These are phyloP conservation scores for Leccinum subtestaceum DNA, from an alignment of 768 basidiomycete genomes.

Conservation along the genomic window DNA sequence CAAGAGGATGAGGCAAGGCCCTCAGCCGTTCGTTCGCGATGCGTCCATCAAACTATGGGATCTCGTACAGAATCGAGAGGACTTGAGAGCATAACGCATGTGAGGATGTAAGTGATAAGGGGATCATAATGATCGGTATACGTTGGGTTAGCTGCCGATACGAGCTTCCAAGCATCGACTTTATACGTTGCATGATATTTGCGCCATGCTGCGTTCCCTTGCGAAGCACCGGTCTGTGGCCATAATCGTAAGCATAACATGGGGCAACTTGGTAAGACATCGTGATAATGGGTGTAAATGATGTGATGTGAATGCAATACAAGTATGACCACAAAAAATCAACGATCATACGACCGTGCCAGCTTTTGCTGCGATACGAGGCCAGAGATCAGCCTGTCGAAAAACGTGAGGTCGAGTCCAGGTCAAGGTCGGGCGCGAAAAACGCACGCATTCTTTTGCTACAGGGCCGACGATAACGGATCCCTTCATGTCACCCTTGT, in stretches of 20 bases:
- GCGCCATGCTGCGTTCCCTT: background rate
- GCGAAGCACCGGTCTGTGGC: constrained; percentile 8
- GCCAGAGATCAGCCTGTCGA: constrained; percentile 91
- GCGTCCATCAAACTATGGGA: constrained; percentile 30
- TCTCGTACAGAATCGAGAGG: constrained; percentile 1
- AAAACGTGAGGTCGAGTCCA: background rate
- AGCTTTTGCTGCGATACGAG: constrained; percentile 98
- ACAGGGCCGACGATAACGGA: constrained; percentile 95
- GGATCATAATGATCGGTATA: background rate
- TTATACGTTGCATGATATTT: background rate
- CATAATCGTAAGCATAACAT: constrained; percentile 22
- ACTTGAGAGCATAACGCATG: background rate
- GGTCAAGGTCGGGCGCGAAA: background rate
- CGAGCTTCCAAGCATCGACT: background rate
- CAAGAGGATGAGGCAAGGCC: constrained; percentile 10
- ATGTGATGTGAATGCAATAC: constrained; percentile 4
- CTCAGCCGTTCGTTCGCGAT: constrained; percentile 22
- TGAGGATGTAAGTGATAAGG: no score
- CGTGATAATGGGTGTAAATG: constrained; percentile 2
- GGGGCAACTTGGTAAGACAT: constrained; percentile 18
- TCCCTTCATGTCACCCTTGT: constrained; percentile 99
- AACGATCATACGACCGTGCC: constrained; percentile 88
- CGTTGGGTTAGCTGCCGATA: background rate
- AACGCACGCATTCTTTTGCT: constrained; percentile 97
- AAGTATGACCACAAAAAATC: constrained; percentile 11